Evolutionary conservation across 306 rosid genomes (phyloP).

Genomic region (Cicer cuneatum): DNA sequence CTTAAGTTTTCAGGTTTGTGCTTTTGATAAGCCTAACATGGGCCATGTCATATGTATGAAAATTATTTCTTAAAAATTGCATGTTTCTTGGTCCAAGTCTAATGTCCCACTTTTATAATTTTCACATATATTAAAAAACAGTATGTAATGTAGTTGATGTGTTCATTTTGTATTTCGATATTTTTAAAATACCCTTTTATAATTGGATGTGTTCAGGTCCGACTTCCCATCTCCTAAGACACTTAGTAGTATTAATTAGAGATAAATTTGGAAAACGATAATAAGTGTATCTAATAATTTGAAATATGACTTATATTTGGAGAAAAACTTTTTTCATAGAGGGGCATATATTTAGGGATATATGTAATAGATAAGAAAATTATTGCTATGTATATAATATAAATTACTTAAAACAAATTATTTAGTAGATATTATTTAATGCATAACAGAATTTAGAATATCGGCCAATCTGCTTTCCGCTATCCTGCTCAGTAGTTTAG

Average conservation of each 20-base stretch:
- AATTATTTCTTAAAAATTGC: too few species aligned
- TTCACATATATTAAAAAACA: too few species aligned
- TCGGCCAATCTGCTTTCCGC: not conserved
- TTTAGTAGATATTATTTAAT: not conserved
- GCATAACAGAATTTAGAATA: constrained; percentile 10
- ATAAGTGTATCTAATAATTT: not conserved
- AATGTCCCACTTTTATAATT: too few species aligned
- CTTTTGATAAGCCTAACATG: too few species aligned
- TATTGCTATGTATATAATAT: not conserved
- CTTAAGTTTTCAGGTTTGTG: too few species aligned
- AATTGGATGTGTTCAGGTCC: too few species aligned
- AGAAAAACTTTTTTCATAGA: not conserved
- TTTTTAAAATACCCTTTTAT: too few species aligned
- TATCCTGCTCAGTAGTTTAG: not conserved
- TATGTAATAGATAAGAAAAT: not conserved
- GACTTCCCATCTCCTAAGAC: not conserved
- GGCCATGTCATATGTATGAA: too few species aligned
- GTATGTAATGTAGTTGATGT: too few species aligned
- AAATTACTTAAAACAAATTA: constrained; percentile 4
- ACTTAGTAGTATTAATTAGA: not conserved
- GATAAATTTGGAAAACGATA: not conserved
- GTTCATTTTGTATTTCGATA: too few species aligned
- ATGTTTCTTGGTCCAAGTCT: too few species aligned
- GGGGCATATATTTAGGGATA: not conserved
- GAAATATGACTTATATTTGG: constrained; percentile 3